Evolutionary conservation across 208 protist genomes (phyloP), one percentile per base, ranked within the genome.

Genomic region (Herpetomonas samuelpessoai): DNA sequence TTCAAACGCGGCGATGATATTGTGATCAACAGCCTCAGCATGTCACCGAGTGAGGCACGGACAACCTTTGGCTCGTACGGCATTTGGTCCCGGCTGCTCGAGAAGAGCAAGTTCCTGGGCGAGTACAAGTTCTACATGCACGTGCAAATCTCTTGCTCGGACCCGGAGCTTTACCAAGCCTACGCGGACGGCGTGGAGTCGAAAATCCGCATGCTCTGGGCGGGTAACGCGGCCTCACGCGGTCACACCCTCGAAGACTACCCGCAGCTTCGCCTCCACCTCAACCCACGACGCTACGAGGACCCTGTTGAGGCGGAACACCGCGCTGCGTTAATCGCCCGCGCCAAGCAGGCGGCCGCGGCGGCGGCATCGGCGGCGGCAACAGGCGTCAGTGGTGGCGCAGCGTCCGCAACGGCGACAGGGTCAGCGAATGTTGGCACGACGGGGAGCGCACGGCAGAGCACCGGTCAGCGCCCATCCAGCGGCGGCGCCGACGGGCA

Each of bases 1-100:
- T 98, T 99, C 76, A 46, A 80, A 30, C 82, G 97, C 19, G 97
- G 97, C 0, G 71, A 92, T 39, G 79, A 91, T n/a, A 74, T 97
- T 53, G 68, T 91, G 22, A 76, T 65, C 38, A 49, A 61, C 28
- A 54, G 62, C 59, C 49, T 95, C 10, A 45, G 58, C 3, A 61
- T 87, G 9, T 77, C 65, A 44, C 68, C 78, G 14, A 76, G 70
- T 22, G 82, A 88, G 62, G 76, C 83, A 1, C 76, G 76, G 62
- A 41, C 50, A 21, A 61, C 52, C 45, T 83, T 87, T 52, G 87
- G 86, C 29, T 46, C 71, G 18, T 88, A 87, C 50, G 88, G 86
- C 14, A 57, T 96, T 2, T 94, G 87, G 89, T 91, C 78, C 10
- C 75, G 73, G 52, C 69, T 97, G 19, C 70, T 92, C 12, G 83